Percentiles rank a stretch among this genome's conserved stretches.
These are phyloP conservation scores for Fusarium verrucosum DNA, from an alignment of 2,329 filamentous ascomycete species.

Conservation along the genomic window DNA sequence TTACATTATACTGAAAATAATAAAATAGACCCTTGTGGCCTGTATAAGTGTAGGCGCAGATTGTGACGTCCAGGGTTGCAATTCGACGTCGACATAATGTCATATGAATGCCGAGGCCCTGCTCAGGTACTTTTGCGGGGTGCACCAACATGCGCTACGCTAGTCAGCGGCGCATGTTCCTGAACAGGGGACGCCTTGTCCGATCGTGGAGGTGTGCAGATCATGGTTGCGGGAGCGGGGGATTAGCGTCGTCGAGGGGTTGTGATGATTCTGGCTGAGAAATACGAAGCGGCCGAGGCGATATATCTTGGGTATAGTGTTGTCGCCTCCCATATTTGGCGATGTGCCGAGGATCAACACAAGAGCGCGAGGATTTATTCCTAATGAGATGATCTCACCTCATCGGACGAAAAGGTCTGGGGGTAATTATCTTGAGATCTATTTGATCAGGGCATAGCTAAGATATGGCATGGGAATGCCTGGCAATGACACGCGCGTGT, in stretches of 20 bases:
- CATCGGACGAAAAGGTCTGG: not conserved
- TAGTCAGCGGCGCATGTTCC: slow-evolving; percentile 20
- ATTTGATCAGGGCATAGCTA: not conserved
- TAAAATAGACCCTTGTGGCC: no score
- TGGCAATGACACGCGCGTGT: slow-evolving; percentile 1
- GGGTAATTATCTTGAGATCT: not conserved
- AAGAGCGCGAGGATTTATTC: not conserved
- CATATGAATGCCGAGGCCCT: slow-evolving; percentile 44
- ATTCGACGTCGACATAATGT: slow-evolving; percentile 33
- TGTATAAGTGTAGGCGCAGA: no score
- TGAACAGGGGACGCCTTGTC: slow-evolving; percentile 27
- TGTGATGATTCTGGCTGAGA: slow-evolving; percentile 7
- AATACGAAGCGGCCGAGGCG: slow-evolving; percentile 5
- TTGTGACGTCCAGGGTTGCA: slow-evolving; percentile 7
- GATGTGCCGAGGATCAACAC: slow-evolving; percentile 12
- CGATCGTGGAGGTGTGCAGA: slow-evolving; percentile 22
- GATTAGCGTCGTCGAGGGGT: not conserved
- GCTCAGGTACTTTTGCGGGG: slow-evolving; percentile 27
- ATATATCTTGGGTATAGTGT: not conserved
- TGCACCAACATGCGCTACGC: not conserved
- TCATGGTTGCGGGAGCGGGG: slow-evolving; percentile 16
- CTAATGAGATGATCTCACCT: not conserved
- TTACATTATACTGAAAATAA: no score
- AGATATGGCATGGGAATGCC: not conserved
- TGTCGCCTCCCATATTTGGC: not conserved